Evolutionary conservation across 768 basidiomycete genomes (phyloP).

Genomic region (Ramaria sp.): DNA sequence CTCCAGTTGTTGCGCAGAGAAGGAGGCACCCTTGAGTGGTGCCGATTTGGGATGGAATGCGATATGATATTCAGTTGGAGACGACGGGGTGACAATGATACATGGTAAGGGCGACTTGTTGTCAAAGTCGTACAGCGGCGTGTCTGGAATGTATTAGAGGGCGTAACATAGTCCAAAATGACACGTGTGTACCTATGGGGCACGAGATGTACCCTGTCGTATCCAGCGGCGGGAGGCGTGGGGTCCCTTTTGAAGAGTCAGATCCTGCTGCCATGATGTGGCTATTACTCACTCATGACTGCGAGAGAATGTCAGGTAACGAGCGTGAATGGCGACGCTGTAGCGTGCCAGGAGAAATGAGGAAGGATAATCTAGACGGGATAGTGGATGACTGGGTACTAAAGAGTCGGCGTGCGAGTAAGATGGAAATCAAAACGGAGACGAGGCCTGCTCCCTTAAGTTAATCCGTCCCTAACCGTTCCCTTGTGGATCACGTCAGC

Average conservation of each 20-base stretch:
- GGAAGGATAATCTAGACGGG: background rate
- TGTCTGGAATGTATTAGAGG: background rate
- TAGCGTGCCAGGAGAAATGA: conserved; percentile 1
- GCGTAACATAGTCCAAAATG: background rate
- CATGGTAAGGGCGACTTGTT: conserved; percentile 4
- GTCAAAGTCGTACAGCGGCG: conserved; percentile 6
- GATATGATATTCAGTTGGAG: conserved; percentile 5
- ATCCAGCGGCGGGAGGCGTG: conserved; percentile 4
- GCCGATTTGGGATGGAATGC: conserved; percentile 6
- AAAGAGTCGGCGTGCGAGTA: no score
- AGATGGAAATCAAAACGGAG: background rate
- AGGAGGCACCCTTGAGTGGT: background rate
- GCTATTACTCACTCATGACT: background rate
- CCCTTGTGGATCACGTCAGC: background rate
- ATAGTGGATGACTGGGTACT: background rate
- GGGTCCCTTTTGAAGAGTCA: background rate
- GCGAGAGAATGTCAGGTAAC: conserved; percentile 5
- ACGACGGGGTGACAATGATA: conserved; percentile 7
- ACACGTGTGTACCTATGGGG: conserved; percentile 1
- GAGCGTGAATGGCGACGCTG: conserved; percentile 1
- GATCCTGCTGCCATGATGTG: background rate
- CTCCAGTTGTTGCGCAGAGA: conserved; percentile 1
- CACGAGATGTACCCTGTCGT: conserved; percentile 5
- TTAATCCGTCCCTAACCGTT: no score
- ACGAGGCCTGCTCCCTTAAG: background rate